Evolutionary conservation across 2,329 filamentous ascomycete genomes (phyloP).

Genomic region (Fusarium setosum): DNA sequence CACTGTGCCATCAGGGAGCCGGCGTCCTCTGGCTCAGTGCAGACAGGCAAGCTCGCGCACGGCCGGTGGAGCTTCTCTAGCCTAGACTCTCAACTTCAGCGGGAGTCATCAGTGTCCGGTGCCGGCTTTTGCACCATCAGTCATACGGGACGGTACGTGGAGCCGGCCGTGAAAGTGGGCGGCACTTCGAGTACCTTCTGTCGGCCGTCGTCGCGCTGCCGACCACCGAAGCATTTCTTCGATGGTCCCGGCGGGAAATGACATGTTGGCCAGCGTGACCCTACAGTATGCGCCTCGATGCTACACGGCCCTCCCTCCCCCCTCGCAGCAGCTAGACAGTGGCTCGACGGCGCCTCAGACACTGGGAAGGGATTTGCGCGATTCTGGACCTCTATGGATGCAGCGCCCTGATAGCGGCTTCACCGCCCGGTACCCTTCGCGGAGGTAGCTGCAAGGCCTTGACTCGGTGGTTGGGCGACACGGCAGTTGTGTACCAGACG

Average conservation of each 20-base stretch:
- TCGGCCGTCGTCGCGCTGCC: slow-evolving; percentile 22
- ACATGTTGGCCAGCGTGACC: slow-evolving; percentile 43
- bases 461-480: slow-evolving; percentile 19
- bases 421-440: slow-evolving; percentile 35
- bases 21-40: slow-evolving; percentile 20
- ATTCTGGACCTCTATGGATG: slow-evolving; percentile 37
- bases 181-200: slow-evolving; percentile 40
- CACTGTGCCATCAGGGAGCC: slow-evolving; percentile 29
- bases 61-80: slow-evolving; percentile 20
- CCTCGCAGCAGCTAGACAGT: background rate
- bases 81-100: slow-evolving; percentile 17
- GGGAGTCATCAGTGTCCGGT: slow-evolving; percentile 37
- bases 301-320: slow-evolving; percentile 22
- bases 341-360: slow-evolving; percentile 15
- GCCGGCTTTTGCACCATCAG: slow-evolving; percentile 29
- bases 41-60: slow-evolving; percentile 25
- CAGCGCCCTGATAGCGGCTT: slow-evolving; percentile 35
- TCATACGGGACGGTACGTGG: slow-evolving; percentile 36
- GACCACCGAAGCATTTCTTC: slow-evolving; percentile 7
- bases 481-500: slow-evolving; percentile 23
- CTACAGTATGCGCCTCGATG: slow-evolving; percentile 26
- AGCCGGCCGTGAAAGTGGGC: slow-evolving; percentile 29
- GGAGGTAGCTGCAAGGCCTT: slow-evolving; percentile 28
- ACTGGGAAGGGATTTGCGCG: slow-evolving; percentile 25
- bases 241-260: slow-evolving; percentile 40